Conservation (phyloP, 257 asterid genomes). For the Solanum bukasovii region DNA sequence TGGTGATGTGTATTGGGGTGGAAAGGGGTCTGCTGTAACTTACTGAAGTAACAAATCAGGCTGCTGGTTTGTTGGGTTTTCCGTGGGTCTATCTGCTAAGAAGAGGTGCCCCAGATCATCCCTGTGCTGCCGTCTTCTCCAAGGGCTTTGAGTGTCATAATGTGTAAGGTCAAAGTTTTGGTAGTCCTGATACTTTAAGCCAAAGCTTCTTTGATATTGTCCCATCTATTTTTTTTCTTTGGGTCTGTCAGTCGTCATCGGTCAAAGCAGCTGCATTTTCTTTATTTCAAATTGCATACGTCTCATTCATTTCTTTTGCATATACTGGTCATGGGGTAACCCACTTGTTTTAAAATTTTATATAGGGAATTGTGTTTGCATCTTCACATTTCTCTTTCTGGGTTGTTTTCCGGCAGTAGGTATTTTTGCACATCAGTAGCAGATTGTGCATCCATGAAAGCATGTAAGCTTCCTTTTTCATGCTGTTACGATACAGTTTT, state of each 20-base stretch:
- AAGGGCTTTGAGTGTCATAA: not conserved
- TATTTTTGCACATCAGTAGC: not conserved
- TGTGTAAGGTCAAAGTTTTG: slow-evolving; percentile 7
- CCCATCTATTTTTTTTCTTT: slow-evolving; percentile 10
- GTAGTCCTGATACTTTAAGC: slow-evolving; percentile 14
- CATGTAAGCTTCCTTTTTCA: not conserved
- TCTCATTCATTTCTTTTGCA: slow-evolving; percentile 32
- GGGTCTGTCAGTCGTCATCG: slow-evolving; percentile 37
- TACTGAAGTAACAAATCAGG: slow-evolving; percentile 13
- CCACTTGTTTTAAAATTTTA: slow-evolving; percentile 1
- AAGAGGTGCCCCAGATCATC: slow-evolving; percentile 7
- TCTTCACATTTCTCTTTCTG: slow-evolving; percentile 12
- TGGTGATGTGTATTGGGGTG: not conserved
- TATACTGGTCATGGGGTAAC: slow-evolving; percentile 15
- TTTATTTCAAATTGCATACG: slow-evolving; percentile 33
- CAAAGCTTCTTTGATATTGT: slow-evolving; percentile 5
- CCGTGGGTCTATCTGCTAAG: slow-evolving; percentile 7
- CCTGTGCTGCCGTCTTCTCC: slow-evolving; percentile 17
- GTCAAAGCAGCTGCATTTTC: slow-evolving; percentile 19
- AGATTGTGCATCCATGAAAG: slow-evolving; percentile 1
- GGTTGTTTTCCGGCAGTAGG: slow-evolving; percentile 3
- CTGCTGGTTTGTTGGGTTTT: slow-evolving; percentile 7
- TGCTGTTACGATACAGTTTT: not conserved
- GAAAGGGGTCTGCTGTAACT: slow-evolving; percentile 10
- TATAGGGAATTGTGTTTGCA: slow-evolving; percentile 15